Evolutionary conservation across 2,329 filamentous ascomycete genomes (phyloP).

Genomic region (Tolypocladium inflatum): DNA sequence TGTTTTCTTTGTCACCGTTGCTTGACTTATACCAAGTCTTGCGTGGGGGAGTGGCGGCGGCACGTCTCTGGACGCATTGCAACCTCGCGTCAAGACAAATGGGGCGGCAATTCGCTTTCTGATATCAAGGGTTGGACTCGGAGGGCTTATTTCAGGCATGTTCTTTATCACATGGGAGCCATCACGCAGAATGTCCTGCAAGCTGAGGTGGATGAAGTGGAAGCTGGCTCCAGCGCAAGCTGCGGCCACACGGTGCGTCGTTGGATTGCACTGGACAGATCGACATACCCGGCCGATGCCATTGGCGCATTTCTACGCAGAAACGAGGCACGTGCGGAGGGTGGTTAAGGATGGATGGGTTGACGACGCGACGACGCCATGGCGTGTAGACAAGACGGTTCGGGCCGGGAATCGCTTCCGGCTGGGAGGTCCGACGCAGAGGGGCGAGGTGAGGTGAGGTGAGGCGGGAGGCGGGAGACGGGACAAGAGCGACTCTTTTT

Average conservation of each 20-base stretch:
- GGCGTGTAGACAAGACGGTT: not conserved
- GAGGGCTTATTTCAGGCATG: not conserved
- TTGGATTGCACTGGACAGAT: not conserved
- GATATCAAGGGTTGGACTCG: not conserved
- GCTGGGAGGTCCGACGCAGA: not conserved
- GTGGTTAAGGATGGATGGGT: not conserved
- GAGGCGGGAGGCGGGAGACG: not conserved
- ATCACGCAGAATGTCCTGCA: not conserved
- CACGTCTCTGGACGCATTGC: not conserved
- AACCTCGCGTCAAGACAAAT: not conserved
- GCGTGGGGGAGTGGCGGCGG: no score
- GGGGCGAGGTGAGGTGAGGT: not conserved
- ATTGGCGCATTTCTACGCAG: not conserved
- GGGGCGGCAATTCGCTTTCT: not conserved
- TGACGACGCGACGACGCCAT: not conserved
- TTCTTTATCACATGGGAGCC: not conserved
- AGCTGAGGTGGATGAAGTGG: not conserved
- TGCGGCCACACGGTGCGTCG: not conserved
- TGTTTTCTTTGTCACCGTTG: not conserved
- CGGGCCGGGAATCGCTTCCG: not conserved
- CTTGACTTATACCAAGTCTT: not conserved
- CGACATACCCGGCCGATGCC: not conserved
- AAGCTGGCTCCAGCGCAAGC: not conserved
- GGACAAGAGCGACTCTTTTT: not conserved
- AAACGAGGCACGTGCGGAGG: not conserved